Percentiles rank a stretch among this genome's conserved stretches.
Conservation (phyloP, 1,284 basidiomycete species). For the Dichomitus squalens region DNA sequence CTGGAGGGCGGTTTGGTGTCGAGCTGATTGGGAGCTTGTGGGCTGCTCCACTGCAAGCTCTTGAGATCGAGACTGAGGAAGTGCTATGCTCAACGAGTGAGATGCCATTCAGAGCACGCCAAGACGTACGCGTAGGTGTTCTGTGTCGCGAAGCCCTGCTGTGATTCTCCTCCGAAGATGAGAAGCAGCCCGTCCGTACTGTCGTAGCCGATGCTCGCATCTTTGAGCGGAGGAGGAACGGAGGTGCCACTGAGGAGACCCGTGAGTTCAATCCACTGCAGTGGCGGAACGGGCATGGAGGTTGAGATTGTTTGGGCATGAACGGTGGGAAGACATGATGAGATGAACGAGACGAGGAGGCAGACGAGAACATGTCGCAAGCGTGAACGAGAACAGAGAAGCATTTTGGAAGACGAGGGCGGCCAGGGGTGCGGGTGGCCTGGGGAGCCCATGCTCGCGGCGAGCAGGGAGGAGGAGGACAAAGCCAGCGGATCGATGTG, state of each 20-base stretch:
- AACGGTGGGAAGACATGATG: conserved; percentile 23
- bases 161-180: conserved; percentile 76
- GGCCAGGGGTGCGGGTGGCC: conserved; percentile 6
- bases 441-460: conserved; percentile 29
- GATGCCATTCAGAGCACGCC: neutral
- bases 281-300: conserved; percentile 38
- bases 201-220: conserved; percentile 65
- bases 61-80: conserved; percentile 56
- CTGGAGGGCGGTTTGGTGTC: conserved; percentile 56
- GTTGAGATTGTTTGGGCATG: conserved; percentile 39
- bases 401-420: conserved; percentile 20
- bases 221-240: conserved; percentile 62
- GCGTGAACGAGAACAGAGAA: conserved; percentile 8
- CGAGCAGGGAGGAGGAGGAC: conserved; percentile 26
- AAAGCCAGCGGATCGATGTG: conserved; percentile 26
- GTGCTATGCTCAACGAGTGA: neutral
- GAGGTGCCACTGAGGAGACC: conserved; percentile 51
- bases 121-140: conserved; percentile 66
- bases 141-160: conserved; percentile 60
- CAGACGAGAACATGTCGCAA: conserved; percentile 26
- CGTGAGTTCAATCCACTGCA: conserved; percentile 73
- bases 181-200: conserved; percentile 54
- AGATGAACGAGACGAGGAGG: conserved; percentile 28
- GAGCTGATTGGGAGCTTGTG: conserved; percentile 51
- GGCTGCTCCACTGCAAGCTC: conserved; percentile 60